These are phyloP conservation scores for Gossypium aridum DNA, from an alignment of 441 rosid genomes.

Conservation along the genomic window DNA sequence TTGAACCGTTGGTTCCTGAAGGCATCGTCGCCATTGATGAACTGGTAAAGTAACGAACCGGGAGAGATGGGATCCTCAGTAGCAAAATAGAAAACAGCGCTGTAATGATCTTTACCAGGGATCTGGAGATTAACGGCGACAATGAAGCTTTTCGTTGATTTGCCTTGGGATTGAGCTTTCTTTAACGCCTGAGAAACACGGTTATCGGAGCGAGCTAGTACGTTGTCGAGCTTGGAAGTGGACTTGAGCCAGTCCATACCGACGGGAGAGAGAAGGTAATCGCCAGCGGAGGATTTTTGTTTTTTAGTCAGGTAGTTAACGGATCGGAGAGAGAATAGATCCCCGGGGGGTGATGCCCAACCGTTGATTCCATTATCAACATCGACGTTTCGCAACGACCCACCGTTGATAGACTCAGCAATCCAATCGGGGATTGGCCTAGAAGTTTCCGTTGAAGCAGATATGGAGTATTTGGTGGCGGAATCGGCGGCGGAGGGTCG, in stretches of 20 bases:
- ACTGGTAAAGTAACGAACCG: conserved; percentile 44
- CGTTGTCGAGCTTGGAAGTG: conserved; percentile 47
- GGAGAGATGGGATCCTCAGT: conserved; percentile 48
- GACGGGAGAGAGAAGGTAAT: conserved; percentile 66
- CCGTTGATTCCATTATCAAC: conserved; percentile 59
- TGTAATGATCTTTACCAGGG: conserved; percentile 60
- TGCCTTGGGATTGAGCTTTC: conserved; percentile 42
- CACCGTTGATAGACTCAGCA: conserved; percentile 50
- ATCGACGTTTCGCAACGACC: conserved; percentile 52
- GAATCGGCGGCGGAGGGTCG: conserved; percentile 23
- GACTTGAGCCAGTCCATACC: conserved; percentile 91
- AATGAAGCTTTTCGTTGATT: conserved; percentile 51
- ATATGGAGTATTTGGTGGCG: conserved; percentile 19
- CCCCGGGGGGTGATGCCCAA: conserved; percentile 85
- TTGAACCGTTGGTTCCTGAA: conserved; percentile 67
- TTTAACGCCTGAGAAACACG: conserved; percentile 57
- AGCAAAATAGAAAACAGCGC: conserved; percentile 57
- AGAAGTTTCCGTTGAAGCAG: conserved; percentile 16
- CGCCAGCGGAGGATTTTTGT: conserved; percentile 62
- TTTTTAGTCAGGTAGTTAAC: conserved; percentile 40
- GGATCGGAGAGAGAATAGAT: conserved; percentile 70
- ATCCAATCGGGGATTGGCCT: conserved; percentile 38
- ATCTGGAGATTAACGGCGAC: conserved; percentile 71
- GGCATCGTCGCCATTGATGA: conserved; percentile 53
- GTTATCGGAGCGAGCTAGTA: conserved; percentile 69